These are phyloP conservation scores for Voacanga thouarsii DNA, from an alignment of 257 asterid genomes.

Conservation along the genomic window DNA sequence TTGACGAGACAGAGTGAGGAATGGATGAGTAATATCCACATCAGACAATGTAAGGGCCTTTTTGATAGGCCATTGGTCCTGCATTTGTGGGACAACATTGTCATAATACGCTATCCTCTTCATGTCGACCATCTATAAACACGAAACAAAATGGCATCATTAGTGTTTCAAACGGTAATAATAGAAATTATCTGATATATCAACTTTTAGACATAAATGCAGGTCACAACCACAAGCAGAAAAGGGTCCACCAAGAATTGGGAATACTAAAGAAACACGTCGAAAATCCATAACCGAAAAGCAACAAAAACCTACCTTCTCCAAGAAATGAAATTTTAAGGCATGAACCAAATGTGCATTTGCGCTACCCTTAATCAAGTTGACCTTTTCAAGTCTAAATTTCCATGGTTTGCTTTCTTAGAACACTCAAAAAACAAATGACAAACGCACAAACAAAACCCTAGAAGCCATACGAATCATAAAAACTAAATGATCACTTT, in stretches of 20 bases:
- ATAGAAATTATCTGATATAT: neutral
- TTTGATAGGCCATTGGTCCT: slow-evolving; percentile 71
- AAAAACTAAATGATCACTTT: neutral
- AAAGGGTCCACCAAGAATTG: neutral
- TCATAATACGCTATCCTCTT: slow-evolving; percentile 53
- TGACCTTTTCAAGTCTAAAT: neutral
- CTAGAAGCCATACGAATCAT: neutral
- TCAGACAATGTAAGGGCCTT: slow-evolving; percentile 71
- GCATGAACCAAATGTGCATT: neutral
- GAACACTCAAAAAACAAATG: neutral
- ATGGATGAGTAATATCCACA: slow-evolving; percentile 81
- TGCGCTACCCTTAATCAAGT: neutral
- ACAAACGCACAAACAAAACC: neutral
- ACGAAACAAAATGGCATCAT: neutral
- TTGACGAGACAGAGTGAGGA: slow-evolving; percentile 72
- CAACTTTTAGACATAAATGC: neutral
- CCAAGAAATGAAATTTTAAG: neutral
- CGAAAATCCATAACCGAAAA: neutral
- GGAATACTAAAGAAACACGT: neutral
- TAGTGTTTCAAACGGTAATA: neutral
- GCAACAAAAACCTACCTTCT: neutral
- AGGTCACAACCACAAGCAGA: neutral
- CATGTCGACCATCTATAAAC: slow-evolving; percentile 37
- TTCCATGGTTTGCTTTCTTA: neutral
- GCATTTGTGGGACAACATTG: slow-evolving; percentile 41